Evolutionary conservation across 352 stramenopile species (phyloP).

Genomic region (Phytophthora meadii): DNA sequence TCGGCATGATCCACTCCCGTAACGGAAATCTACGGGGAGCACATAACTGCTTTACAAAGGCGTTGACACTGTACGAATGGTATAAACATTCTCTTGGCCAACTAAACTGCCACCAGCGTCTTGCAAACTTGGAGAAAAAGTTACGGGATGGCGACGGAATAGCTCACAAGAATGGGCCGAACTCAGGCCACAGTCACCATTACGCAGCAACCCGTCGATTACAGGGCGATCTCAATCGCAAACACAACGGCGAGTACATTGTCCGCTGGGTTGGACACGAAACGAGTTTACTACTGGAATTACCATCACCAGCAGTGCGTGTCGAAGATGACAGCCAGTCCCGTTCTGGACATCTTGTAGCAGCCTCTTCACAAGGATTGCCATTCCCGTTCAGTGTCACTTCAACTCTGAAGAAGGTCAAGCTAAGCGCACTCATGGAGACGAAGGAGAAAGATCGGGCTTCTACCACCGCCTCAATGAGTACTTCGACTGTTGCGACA

Average conservation of each 20-base stretch:
- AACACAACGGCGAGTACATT: constrained; percentile 82
- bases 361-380: constrained; percentile 19
- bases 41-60: constrained; percentile 85
- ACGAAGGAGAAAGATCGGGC: constrained; percentile 56
- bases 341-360: constrained; percentile 25
- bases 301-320: constrained; percentile 41
- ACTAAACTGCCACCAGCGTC: constrained; percentile 81
- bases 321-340: constrained; percentile 57
- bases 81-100: constrained; percentile 83
- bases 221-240: constrained; percentile 85
- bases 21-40: constrained; percentile 80
- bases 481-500: constrained; percentile 9
- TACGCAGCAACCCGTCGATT: constrained; percentile 77
- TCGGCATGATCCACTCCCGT: constrained; percentile 83
- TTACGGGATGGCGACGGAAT: constrained; percentile 72
- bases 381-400: constrained; percentile 34
- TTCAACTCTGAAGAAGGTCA: constrained; percentile 67
- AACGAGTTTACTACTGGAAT: constrained; percentile 79
- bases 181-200: constrained; percentile 75
- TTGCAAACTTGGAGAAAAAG: constrained; percentile 88
- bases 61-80: constrained; percentile 83
- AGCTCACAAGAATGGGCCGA: constrained; percentile 58
- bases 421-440: constrained; percentile 59
- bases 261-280: constrained; percentile 85
- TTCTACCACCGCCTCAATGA: constrained; percentile 10